A percentile compares a stretch with the other conserved stretches of the same genome.
Conservation (phyloP, 805 yeast species). For the Saccharomycopsis synnaedendra region DNA sequence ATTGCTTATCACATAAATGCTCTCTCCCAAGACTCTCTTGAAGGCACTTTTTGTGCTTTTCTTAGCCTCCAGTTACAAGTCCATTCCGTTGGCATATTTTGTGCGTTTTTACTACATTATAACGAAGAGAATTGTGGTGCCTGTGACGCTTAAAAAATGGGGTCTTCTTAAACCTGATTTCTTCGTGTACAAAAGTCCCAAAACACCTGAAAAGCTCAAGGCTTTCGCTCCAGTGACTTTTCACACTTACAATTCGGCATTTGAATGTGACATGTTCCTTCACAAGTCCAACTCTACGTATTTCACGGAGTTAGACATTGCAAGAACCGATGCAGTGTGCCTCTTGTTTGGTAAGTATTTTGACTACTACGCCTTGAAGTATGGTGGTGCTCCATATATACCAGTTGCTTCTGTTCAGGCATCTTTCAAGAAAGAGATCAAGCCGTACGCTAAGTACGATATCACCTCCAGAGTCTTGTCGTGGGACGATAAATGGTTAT, state of each 20-base stretch:
- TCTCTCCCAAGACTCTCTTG: background rate
- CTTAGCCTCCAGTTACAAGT: conserved; percentile 30
- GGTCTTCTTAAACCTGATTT: no score
- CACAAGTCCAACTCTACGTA: conserved; percentile 88
- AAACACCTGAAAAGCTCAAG: conserved; percentile 15
- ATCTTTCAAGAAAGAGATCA: conserved; percentile 61
- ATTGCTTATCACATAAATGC: background rate
- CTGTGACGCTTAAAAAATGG: no score
- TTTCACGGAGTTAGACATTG: conserved; percentile 68
- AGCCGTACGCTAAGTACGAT: conserved; percentile 47
- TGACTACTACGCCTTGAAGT: conserved; percentile 27
- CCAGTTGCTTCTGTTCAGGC: conserved; percentile 71
- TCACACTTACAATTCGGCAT: conserved; percentile 51
- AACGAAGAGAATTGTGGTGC: no score
- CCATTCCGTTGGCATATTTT: conserved; percentile 57
- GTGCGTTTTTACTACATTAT: conserved; percentile 41
- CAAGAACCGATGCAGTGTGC: conserved; percentile 54
- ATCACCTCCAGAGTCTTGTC: conserved; percentile 53
- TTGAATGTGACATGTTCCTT: conserved; percentile 77
- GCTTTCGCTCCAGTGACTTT: conserved; percentile 34
- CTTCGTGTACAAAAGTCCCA: no score
- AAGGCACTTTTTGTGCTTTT: conserved; percentile 1
- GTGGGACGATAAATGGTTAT: conserved; percentile 87
- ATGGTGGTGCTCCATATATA: conserved; percentile 41
- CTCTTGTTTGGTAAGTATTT: conserved; percentile 47